Evolutionary conservation across 2,329 filamentous ascomycete genomes (phyloP).

Genomic region (Penicillium sp.): DNA sequence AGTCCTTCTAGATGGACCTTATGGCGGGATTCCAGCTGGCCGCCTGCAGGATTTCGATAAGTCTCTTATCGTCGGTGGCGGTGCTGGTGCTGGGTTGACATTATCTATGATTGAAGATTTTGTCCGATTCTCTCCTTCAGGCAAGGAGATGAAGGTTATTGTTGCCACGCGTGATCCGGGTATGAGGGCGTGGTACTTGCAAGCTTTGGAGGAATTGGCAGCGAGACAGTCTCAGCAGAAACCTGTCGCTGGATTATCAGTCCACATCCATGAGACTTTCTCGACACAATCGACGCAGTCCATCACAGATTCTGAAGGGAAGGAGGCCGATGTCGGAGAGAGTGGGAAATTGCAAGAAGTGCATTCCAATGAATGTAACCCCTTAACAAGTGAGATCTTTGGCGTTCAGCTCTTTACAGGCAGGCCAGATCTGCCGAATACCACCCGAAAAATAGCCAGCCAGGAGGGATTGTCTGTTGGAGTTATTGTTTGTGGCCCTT

Average conservation of each 20-base stretch:
- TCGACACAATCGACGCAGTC: neutral
- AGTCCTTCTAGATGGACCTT: slow-evolving; percentile 60
- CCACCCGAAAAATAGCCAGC: slow-evolving; percentile 4
- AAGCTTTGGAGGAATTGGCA: slow-evolving; percentile 15
- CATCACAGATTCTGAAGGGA: neutral
- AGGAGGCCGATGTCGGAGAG: slow-evolving; percentile 1
- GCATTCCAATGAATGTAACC: slow-evolving; percentile 9
- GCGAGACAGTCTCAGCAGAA: slow-evolving; percentile 7
- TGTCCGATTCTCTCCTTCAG: neutral
- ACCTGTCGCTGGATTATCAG: slow-evolving; percentile 8
- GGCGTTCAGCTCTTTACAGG: slow-evolving; percentile 13
- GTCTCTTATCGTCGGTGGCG: slow-evolving; percentile 55
- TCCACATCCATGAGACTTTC: slow-evolving; percentile 19
- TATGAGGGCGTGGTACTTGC: slow-evolving; percentile 17
- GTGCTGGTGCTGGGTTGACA: slow-evolving; percentile 57
- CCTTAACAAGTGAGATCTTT: slow-evolving; percentile 7
- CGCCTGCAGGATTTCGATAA: slow-evolving; percentile 42
- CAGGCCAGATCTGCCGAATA: slow-evolving; percentile 10
- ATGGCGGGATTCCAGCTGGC: slow-evolving; percentile 51
- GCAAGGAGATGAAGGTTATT: slow-evolving; percentile 16
- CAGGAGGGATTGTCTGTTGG: slow-evolving; percentile 12
- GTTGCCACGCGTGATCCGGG: slow-evolving; percentile 18
- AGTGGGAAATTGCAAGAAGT: slow-evolving; percentile 1
- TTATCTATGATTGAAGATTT: slow-evolving; percentile 47
- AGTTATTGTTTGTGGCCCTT: slow-evolving; percentile 18